Conservation (phyloP, 2,329 filamentous ascomycete genomes). For the Colletotrichum tanaceti region DNA sequence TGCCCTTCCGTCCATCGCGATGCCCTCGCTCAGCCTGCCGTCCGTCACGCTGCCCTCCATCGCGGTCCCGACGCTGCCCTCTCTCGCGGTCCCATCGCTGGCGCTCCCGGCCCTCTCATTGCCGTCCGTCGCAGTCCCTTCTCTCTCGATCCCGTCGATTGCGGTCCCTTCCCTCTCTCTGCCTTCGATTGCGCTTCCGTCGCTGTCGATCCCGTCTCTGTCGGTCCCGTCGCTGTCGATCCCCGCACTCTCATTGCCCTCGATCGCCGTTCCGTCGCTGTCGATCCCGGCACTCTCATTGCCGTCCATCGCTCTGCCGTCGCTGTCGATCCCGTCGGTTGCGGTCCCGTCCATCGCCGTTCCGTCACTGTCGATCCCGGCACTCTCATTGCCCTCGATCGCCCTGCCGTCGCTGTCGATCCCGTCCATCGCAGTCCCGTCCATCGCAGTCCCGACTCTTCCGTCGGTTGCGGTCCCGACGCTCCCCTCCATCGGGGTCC, state of each 20-base stretch:
- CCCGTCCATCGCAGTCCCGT: background rate
- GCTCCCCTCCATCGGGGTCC: background rate
- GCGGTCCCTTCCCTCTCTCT: no score
- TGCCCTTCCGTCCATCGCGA: background rate
- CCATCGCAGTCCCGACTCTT: no score
- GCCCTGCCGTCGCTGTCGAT: background rate
- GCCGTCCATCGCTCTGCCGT: background rate
- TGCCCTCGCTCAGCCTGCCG: background rate
- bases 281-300: background rate
- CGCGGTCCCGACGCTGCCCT: background rate
- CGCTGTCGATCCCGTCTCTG: background rate
- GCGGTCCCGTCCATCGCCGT: no score
- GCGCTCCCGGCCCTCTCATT: background rate
- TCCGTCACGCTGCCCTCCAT: background rate
- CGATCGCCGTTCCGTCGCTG: no score
- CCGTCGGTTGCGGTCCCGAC: background rate
- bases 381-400: background rate
- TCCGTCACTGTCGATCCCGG: background rate
- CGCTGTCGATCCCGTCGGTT: no score
- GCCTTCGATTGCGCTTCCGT: background rate
- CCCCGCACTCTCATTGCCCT: no score
- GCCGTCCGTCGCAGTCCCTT: background rate
- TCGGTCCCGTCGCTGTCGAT: no score
- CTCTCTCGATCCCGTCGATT: background rate
- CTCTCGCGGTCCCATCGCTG: background rate